phyloP scores from a whole-genome alignment of 345 rosid genomes.

The Ceriops decandra region DNA sequence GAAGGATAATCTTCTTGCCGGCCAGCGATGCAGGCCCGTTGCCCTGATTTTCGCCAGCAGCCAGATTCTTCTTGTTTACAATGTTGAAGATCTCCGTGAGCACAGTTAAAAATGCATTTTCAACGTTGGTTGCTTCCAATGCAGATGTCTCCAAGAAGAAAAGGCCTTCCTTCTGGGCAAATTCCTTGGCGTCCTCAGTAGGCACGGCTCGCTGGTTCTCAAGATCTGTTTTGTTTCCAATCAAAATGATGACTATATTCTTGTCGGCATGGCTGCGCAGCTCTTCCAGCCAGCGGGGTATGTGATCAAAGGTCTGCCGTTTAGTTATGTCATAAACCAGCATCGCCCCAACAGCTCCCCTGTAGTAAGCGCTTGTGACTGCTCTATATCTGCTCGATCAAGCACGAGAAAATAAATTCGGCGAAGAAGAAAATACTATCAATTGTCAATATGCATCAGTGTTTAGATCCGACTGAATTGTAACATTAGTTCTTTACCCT shows the following conservation, averaged over 20 bases:
- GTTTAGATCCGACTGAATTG: too few species aligned
- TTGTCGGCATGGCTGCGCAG: constrained; percentile 30
- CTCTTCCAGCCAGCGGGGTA: constrained; percentile 29
- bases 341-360: constrained; percentile 31
- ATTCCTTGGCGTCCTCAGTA: constrained; percentile 27
- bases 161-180: constrained; percentile 26
- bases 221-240: constrained; percentile 30
- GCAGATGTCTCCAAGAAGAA: constrained; percentile 33
- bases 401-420: background rate
- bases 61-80: constrained; percentile 22
- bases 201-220: constrained; percentile 22
- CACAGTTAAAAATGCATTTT: constrained; percentile 22
- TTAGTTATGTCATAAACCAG: constrained; percentile 22
- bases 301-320: constrained; percentile 27
- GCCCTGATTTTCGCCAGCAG: constrained; percentile 23
- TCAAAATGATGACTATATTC: constrained; percentile 28
- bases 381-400: constrained; percentile 25
- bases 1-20: constrained; percentile 20
- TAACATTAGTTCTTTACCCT: too few species aligned
- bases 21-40: constrained; percentile 11
- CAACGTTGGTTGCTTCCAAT: constrained; percentile 27
- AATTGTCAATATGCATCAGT: too few species aligned
- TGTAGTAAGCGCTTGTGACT: constrained; percentile 31
- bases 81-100: constrained; percentile 25
- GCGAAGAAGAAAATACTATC: background rate